Evolutionary conservation across 768 basidiomycete genomes (phyloP), one percentile per base, ranked within the genome.

Genomic region (Peribolospora kevripleyi): DNA sequence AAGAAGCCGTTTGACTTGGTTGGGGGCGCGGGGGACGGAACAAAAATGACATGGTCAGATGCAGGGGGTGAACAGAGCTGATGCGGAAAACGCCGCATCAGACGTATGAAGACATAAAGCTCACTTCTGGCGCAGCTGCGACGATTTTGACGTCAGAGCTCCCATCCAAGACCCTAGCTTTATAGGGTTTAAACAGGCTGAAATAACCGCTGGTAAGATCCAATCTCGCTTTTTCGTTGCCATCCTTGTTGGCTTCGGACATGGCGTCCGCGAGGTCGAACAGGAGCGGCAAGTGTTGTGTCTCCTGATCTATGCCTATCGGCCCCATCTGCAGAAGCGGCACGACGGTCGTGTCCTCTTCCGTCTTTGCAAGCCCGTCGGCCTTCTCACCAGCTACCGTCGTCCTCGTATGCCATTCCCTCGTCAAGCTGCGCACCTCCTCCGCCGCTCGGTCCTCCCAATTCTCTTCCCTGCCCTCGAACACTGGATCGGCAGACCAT

Each of bases 161-260:
- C 39, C 75, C 73, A 8, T 73, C 70, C 36, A 74, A 65, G 37
- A 93, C 72, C 9, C 80, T 70, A 39, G 77, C 70, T 63, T 84
- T 84, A 65, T 97, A 97, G 9, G 74, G 75, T 56, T 73, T 70
- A 64, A 82, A 83, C 41, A 97, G 70, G 6, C 83, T 83, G 65
- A 98, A 97, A 68, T 98, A 98, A 8, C 93, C 93, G 62, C 81
- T 88, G 6, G 93, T 98, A 64, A 95, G 70, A 65, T 93, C 84
- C 39, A 74, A 64, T 81, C 37, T 57, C 37, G 57, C 54, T 7
- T 37, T 7, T 42, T 39, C 48, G 25, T 58, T 55, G 0, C 55
- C 54, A 2, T 56, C 58, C 13, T 61, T 59, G 4, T 58, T 55
- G 14, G 63, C 60, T 3, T 60, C 57, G 38, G 61, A 59, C 10